Base-by-base conservation (phyloP, 176 grass and related monocot species). In the Phyllostachys edulis region DNA sequence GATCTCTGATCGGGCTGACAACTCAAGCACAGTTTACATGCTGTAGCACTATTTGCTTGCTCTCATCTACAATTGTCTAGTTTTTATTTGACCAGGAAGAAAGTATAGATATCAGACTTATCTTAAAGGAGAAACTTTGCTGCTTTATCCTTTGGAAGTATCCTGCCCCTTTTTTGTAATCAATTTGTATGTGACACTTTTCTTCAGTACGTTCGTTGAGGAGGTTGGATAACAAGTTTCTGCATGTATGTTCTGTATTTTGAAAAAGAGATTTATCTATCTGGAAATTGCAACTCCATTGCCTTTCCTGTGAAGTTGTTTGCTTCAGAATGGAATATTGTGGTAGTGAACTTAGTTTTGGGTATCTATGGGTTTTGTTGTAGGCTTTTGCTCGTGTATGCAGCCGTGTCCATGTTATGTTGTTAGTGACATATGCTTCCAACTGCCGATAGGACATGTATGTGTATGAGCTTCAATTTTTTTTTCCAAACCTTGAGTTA, bases 1-100 rank as follows among this genome's bases (percentile, higher is more conserved):
- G 89, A 95, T 90, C 79, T 93, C 7, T 94, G 76, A 93, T 72
- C 11, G 65, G 55, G 50, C 18, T 45, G 44, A 45, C 9, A 75
- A 56, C 32, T 20, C 7, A 0, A 17, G 63, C 63, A 20, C 17
- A 67, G 2, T 67, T 34, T 34, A 34, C 32, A 34, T 34, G 32
- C 2, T 34, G 32, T 34, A 34, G 32, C 32, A 34, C 32, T 34
- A 34, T 34, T 17, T 55, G 5, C 9, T 55, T 55, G 29, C 17
- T 37, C 6, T 7, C 9, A 38, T 55, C 49, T n/a, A 2, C 49
- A 21, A 20, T 20, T 21, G 29, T 21, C 49, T 75, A n/a, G 49
- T 72, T 82, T 34, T 10, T 45, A 12, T 82, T 56, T 10, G 54
- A 14, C 41, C 54, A 15, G 24, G 24, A 71, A 20, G 26, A n/a